A percentile compares a stretch with the other conserved stretches of the same genome.
Conservation (phyloP, 2,329 filamentous ascomycete species). For the Neocucurbitaria cava region DNA sequence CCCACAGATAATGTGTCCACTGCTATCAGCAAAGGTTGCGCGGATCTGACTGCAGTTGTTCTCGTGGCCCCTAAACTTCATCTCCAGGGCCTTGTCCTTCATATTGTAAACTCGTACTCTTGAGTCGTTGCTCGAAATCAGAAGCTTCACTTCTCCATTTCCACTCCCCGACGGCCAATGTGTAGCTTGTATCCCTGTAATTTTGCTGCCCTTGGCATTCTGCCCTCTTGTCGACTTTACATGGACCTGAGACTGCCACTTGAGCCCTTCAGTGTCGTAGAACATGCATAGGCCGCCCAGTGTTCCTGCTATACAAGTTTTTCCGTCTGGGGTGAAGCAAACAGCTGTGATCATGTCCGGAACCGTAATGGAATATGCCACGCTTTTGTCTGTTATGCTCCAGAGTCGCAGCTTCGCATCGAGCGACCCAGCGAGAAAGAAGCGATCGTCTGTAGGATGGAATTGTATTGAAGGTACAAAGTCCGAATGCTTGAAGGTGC, state of each 20-base stretch:
- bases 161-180: conserved; percentile 62
- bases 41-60: conserved; percentile 91
- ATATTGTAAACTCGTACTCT: conserved; percentile 89
- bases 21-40: conserved; percentile 87
- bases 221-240: conserved; percentile 92
- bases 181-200: conserved; percentile 88
- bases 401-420: conserved; percentile 88
- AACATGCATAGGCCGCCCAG: conserved; percentile 86
- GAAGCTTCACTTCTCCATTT: conserved; percentile 76
- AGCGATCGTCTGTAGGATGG: conserved; percentile 92
- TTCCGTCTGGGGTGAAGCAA: conserved; percentile 90
- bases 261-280: conserved; percentile 90
- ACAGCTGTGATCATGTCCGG: conserved; percentile 94
- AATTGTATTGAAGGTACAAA: conserved; percentile 95
- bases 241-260: conserved; percentile 83
- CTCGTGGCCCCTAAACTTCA: conserved; percentile 90
- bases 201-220: conserved; percentile 96
- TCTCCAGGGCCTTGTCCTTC: conserved; percentile 80
- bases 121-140: conserved; percentile 95
- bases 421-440: conserved; percentile 92
- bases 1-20: conserved; percentile 84
- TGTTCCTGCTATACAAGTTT: conserved; percentile 85
- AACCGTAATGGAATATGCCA: conserved; percentile 79
- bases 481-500: conserved; percentile 92
- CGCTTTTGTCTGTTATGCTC: conserved; percentile 96